phyloP scores from a whole-genome alignment of 805 yeast species.

The Schwanniomyces occidentalis region DNA sequence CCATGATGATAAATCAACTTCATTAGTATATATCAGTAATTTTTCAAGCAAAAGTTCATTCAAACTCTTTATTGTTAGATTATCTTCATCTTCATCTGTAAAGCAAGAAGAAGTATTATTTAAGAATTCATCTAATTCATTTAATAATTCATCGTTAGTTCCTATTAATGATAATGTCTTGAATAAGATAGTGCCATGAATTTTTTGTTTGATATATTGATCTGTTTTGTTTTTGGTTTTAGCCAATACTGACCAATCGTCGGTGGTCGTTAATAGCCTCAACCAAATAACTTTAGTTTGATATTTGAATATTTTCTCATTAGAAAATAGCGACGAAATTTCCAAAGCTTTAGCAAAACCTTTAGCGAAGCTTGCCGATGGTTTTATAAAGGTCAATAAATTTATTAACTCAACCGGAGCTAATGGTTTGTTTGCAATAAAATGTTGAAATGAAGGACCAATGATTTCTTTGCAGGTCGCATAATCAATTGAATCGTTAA shows the following conservation, averaged over 20 bases:
- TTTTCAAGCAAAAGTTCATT: conserved; percentile 3
- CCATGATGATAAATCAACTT: conserved; percentile 12
- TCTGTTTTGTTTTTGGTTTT: conserved; percentile 39
- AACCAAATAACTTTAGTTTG: conserved; percentile 50
- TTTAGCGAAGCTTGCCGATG: conserved; percentile 13
- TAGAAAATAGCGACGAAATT: conserved; percentile 42
- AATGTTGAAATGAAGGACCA: conserved; percentile 21
- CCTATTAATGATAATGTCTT: conserved; percentile 38
- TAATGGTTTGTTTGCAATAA: conserved; percentile 42
- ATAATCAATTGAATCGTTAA: conserved; percentile 14
- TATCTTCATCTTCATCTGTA: conserved; percentile 1
- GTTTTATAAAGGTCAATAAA: conserved; percentile 48
- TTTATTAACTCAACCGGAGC: conserved; percentile 50
- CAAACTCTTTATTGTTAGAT: neutral
- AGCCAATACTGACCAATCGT: conserved; percentile 50
- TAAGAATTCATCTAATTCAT: conserved; percentile 15
- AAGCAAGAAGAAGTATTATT: conserved; percentile 3
- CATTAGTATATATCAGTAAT: conserved; percentile 3
- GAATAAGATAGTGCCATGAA: conserved; percentile 45
- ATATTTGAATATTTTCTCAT: conserved; percentile 22
- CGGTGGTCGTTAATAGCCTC: conserved; percentile 50
- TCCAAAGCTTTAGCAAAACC: conserved; percentile 49
- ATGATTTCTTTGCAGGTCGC: conserved; percentile 15
- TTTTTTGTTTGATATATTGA: conserved; percentile 37
- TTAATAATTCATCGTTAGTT: conserved; percentile 11